Conservation (phyloP, 2,329 filamentous ascomycete species). For the Coleophoma cylindrospora region DNA sequence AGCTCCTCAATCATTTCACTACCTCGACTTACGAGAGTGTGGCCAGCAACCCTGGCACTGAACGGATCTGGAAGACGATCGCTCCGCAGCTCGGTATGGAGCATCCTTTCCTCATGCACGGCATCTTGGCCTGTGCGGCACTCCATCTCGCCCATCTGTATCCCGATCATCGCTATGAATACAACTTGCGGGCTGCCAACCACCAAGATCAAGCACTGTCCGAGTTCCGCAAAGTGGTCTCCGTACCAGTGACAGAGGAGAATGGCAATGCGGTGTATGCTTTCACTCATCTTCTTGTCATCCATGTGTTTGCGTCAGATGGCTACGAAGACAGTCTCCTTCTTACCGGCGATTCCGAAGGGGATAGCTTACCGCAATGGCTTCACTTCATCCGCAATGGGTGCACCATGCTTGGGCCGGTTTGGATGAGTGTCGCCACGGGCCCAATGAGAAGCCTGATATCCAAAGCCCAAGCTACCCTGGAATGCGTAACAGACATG, state of each 20-base stretch:
- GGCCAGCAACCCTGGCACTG: constrained; percentile 5
- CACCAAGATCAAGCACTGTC: constrained; percentile 10
- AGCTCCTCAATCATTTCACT: constrained; percentile 17
- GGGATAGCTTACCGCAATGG: constrained; percentile 9
- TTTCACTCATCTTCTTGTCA: constrained; percentile 9
- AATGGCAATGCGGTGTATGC: constrained; percentile 10
- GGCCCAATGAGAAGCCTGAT: constrained; percentile 6
- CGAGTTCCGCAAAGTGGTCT: constrained; percentile 6
- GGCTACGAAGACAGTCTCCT: constrained; percentile 11
- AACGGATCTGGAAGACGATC: constrained; percentile 25
- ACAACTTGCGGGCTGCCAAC: constrained; percentile 2
- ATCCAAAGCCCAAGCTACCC: not conserved
- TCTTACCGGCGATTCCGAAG: not conserved
- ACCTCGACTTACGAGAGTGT: constrained; percentile 15
- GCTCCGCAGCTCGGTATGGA: constrained; percentile 28
- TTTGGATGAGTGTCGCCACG: constrained; percentile 8
- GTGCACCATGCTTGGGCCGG: constrained; percentile 11
- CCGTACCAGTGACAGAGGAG: constrained; percentile 6
- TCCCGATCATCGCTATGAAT: constrained; percentile 1
- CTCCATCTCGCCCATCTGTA: constrained; percentile 13
- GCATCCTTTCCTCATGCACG: constrained; percentile 33
- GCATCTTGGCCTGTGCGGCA: constrained; percentile 34
- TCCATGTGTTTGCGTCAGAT: constrained; percentile 13
- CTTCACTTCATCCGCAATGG: constrained; percentile 12
- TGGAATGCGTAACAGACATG: not conserved